Evolutionary conservation across 2,329 filamentous ascomycete genomes (phyloP).

Genomic region (Pseudogymnoascus sp.): DNA sequence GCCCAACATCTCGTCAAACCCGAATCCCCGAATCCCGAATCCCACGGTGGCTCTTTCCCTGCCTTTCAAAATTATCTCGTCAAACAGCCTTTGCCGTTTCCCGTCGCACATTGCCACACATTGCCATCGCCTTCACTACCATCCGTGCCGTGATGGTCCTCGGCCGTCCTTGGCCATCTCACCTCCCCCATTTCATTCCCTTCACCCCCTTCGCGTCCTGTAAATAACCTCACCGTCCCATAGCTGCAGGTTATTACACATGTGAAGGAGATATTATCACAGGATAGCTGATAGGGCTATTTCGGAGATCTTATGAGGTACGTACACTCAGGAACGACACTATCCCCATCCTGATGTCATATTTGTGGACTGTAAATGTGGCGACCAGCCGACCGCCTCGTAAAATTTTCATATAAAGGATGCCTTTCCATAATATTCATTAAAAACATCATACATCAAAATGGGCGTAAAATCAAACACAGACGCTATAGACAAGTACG

Average conservation of each 20-base stretch:
- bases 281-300: neutral
- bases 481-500: neutral
- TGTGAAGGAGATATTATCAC: neutral
- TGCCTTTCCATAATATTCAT: neutral
- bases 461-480: neutral
- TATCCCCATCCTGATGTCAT: neutral
- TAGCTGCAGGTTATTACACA: neutral
- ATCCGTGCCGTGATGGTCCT: neutral
- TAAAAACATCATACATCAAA: neutral
- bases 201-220: neutral
- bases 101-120: neutral
- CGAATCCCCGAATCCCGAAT: too few species aligned
- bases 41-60: neutral
- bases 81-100: neutral
- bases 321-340: constrained; percentile 3
- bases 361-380: neutral
- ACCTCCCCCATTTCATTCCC: neutral
- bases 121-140: neutral
- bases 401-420: neutral
- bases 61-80: neutral
- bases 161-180: neutral
- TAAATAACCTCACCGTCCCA: neutral
- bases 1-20: too few species aligned
- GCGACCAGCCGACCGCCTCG: neutral
- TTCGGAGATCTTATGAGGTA: neutral